A percentile compares a stretch with the other conserved stretches of the same genome.
Conservation (phyloP, 495 filamentous ascomycete genomes). For the Penicillium goetzii region DNA sequence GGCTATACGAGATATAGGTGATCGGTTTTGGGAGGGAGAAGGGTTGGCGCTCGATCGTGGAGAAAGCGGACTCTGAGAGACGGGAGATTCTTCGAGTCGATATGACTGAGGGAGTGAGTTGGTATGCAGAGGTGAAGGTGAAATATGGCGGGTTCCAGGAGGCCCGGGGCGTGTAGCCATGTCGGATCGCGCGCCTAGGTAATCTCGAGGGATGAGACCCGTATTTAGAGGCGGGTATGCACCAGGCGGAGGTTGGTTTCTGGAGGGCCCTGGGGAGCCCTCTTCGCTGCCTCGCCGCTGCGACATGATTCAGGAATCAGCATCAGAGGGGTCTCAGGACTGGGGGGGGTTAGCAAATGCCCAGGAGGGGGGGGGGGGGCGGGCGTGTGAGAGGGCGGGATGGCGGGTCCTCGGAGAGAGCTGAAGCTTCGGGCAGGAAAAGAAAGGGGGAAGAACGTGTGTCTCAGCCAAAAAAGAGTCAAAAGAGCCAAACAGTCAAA, state of each 20-base stretch:
- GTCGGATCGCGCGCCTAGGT: constrained; percentile 38
- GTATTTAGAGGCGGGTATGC: constrained; percentile 26
- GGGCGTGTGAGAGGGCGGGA: constrained; percentile 16
- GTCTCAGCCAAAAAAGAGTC: constrained; percentile 15
- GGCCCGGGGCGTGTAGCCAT: constrained; percentile 30
- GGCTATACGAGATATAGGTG: constrained; percentile 31
- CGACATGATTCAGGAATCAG: constrained; percentile 44
- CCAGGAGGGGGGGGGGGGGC: constrained; percentile 18
- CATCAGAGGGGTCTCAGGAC: constrained; percentile 35
- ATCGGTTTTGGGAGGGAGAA: constrained; percentile 31
- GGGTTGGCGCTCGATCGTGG: constrained; percentile 32
- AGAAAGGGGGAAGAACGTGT: constrained; percentile 17
- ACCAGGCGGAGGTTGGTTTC: constrained; percentile 20
- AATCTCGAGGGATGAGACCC: constrained; percentile 40
- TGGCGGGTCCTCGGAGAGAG: constrained; percentile 29
- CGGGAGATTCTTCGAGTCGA: constrained; percentile 28
- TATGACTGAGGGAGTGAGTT: constrained; percentile 35
- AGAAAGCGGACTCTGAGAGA: constrained; percentile 39
- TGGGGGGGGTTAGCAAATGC: constrained; percentile 21
- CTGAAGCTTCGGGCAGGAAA: constrained; percentile 29
- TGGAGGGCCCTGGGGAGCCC: constrained; percentile 26
- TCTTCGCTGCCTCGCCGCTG: constrained; percentile 43
- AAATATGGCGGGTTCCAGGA: constrained; percentile 38
- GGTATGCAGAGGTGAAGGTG: constrained; percentile 43
- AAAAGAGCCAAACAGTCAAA: background rate